Base-by-base conservation (phyloP, 2,329 filamentous ascomycete species). In the Aureobasidium lini region DNA sequence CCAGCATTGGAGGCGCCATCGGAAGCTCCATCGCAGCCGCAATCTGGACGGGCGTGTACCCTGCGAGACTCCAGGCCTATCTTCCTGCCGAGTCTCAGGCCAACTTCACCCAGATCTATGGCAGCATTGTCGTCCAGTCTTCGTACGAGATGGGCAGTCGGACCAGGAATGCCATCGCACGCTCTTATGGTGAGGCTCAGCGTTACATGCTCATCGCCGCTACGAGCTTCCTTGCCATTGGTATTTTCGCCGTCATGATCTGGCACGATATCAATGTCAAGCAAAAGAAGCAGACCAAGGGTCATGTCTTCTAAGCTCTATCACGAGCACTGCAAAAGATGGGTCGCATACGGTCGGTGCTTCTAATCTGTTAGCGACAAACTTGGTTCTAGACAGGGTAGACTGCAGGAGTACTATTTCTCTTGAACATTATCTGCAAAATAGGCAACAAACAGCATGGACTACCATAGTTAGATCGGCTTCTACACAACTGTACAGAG, bases 41-140 rank as follows among this genome's bases (percentile, higher is more conserved):
- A 10, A 82, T 89, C 62, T 89, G 85, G 84, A 83, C 81, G 0
- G 77, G 79, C 61, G 77, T 80, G 1, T 82, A 88, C 65, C 79
- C 78, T 4, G 70, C 73, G 18, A 77, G 77, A 13, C 75, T 87
- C 11, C 65, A 60, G 40, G 61, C 62, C 7, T 63, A 63, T 15
- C 73, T 86, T 0, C 83, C 83, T 8, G 61, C 75, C 8, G 69
- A 70, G 1, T 68, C 65, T 40, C 74, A 77, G 67, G 65, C 68
- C 47, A 76, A 71, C 15, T 59, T 62, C 10, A 57, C 59, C 16
- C 57, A 54, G 1, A 74, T 86, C 47, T 83, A 83, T 62, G 76
- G 78, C 32, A 76, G 77, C 63, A 65, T 86, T 23, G 72, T 72
- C 0, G 74, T 73, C 3, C 86, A 88, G 64, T 68, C 83, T 3